Base-by-base conservation (phyloP, 306 rosid species). In the Geum urbanum region DNA sequence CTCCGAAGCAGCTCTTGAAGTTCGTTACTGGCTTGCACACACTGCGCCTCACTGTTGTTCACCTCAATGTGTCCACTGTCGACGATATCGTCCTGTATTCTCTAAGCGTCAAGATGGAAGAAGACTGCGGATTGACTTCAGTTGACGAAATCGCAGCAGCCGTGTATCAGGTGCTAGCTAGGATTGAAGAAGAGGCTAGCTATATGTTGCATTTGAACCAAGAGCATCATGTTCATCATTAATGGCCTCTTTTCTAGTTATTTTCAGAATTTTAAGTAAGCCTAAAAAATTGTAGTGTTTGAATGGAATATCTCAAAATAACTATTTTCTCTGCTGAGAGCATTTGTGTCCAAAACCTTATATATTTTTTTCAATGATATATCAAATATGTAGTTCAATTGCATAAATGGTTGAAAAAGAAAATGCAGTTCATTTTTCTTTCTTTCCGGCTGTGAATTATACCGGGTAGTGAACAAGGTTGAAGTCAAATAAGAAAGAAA, bases 61-160 rank as follows among this genome's bases (percentile, higher is more conserved):
- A 95, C 68, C 88, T 95, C 46, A 91, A 89, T 74, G 86, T 95
- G 63, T 78, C 96, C 4, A 89, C 96, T 47, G 51, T 77, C 1
- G 81, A 59, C 27, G 87, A 87, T 63, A 51, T 81, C 69, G 92
- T 78, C 60, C 91, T 91, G 61, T 95, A 95, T 67, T 83, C 85
- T 60, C 76, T 95, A 65, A 89, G 89, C 8, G 95, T 95, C 53
- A 95, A 91, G 97, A 95, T 91, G 41, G 99, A 95, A 59, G 99
- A 95, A 63, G 96, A 85, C 54, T 91, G 99, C 72, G 81, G 77
- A 76, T 84, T 95, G 75, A 87, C 69, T 75, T 84, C 97, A 54
- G 99, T 86, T 69, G 97, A 91, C 76, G 99, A 91, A 70, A 91
- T 95, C 69, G 95, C 99, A 3, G 70, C 87, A 47, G 97, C 97